These are phyloP conservation scores for Skeletonema marinoi DNA, from an alignment of 108 stramenopile species.

Conservation along the genomic window DNA sequence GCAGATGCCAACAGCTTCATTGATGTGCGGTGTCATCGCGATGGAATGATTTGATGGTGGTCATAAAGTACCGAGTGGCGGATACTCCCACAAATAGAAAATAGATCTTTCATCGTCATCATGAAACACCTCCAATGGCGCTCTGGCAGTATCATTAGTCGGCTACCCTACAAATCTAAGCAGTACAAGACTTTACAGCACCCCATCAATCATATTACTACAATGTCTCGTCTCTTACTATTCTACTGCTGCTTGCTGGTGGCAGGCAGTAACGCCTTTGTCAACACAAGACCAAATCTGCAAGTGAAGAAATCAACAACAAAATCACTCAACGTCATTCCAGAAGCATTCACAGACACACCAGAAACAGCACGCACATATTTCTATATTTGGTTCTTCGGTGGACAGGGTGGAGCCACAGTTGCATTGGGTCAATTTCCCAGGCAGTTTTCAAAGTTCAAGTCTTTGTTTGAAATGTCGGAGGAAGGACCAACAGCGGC, in stretches of 20 bases:
- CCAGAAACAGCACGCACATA: conserved; percentile 30
- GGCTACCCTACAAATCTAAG: too few species aligned
- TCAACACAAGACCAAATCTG: background rate
- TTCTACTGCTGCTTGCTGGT: background rate
- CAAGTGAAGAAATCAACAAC: background rate
- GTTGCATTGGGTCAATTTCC: conserved; percentile 67
- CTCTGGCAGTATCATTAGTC: too few species aligned
- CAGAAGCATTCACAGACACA: conserved; percentile 23
- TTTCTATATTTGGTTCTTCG: conserved; percentile 69
- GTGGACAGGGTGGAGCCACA: conserved; percentile 67
- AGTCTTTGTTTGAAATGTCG: conserved; percentile 45
- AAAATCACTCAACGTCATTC: conserved; percentile 20
- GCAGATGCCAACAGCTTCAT: background rate
- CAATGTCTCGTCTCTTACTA: background rate
- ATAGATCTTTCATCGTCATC: background rate
- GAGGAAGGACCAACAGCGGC: conserved; percentile 51
- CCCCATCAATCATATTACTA: background rate
- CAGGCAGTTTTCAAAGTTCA: conserved; percentile 50
- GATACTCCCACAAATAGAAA: background rate
- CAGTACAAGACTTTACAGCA: too few species aligned
- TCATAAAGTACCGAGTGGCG: background rate
- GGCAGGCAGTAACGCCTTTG: background rate
- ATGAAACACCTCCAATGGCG: too few species aligned
- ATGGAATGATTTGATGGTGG: background rate
- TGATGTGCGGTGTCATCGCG: background rate